Base-by-base conservation (phyloP, 2,329 filamentous ascomycete species). In the Xylaria sp. region DNA sequence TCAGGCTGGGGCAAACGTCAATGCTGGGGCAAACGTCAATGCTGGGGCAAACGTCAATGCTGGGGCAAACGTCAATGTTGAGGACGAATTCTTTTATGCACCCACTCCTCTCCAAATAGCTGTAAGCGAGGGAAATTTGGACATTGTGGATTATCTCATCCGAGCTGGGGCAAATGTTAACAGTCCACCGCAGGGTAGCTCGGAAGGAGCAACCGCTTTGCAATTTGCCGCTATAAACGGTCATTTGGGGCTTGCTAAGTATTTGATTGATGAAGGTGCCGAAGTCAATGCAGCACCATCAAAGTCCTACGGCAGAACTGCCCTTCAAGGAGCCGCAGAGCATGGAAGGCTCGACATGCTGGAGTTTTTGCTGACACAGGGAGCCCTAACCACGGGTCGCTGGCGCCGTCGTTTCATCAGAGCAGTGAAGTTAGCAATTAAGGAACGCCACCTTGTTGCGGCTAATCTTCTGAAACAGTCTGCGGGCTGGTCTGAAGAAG, bases 341-440 rank as follows among this genome's bases (percentile, higher is more conserved):
- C 15, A 49, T 47, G 57, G 49, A 54, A 47, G 57, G 42, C 49
- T 60, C 50, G 57, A 60, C 28, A 60, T 53, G 49, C 12, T 54
- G 8, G 15, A 47, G 33, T 54, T 47, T 47, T 33, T 60, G 4
- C 42, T 60, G 23, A 14, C 19, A 31, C 12, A n/a, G 21, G 42
- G 57, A 33, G 57, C 57, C 7, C 31, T 25, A 33, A 47, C 17
- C 1, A 38, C 8, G 12, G 40, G 33, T 15, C 31, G 19, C 40
- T 43, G 37, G 46, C 56, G 47, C 11, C 35, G 45, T 17, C 46
- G 23, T 42, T 57, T 50, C 19, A 35, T 57, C 45, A 42, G 17
- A 50, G 45, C 45, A 17, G 55, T 57, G n/a, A 42, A 42, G 33
- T 33, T 43, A 23, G 55, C 55, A 33, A 57, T 42, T 12, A 33